These are phyloP conservation scores for Recurvomyces mirabilis DNA, from an alignment of 495 filamentous ascomycete species.

Conservation along the genomic window DNA sequence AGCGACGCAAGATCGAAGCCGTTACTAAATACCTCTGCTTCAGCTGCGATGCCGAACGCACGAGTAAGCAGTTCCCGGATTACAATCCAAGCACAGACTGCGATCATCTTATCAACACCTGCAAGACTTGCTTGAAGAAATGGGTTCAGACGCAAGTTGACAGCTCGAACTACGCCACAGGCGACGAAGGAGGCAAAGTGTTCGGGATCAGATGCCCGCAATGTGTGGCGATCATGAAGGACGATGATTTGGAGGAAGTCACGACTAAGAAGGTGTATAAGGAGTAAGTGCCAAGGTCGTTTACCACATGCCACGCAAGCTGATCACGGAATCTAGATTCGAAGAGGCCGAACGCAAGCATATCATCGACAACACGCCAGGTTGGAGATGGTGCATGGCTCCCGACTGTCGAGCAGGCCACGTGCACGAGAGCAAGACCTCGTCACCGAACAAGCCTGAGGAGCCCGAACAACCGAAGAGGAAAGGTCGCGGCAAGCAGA, in stretches of 20 bases:
- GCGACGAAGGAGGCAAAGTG: conserved; percentile 2
- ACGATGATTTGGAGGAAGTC: conserved; percentile 6
- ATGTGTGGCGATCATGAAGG: conserved; percentile 11
- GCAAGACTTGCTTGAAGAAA: conserved; percentile 13
- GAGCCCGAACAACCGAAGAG: too few relatives aligned
- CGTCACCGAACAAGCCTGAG: conserved; percentile 3
- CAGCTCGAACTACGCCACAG: not conserved
- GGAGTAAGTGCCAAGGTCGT: not conserved
- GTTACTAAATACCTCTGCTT: conserved; percentile 4
- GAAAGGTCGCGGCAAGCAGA: not conserved
- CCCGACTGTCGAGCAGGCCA: conserved; percentile 2
- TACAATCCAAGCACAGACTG: conserved; percentile 15
- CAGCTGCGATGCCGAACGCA: conserved; percentile 2
- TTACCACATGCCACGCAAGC: not conserved
- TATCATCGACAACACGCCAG: conserved; percentile 11
- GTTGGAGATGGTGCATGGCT: conserved; percentile 10
- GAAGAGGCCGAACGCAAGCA: conserved; percentile 12
- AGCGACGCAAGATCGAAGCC: conserved; percentile 8
- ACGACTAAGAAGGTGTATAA: conserved; percentile 10
- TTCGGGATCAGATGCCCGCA: conserved; percentile 15
- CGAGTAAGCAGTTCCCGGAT: conserved; percentile 5
- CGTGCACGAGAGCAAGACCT: conserved; percentile 2
- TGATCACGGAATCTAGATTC: conserved; percentile 5
- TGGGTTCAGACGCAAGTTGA: conserved; percentile 9
- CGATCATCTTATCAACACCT: conserved; percentile 15